Base-by-base conservation (phyloP, 2,329 filamentous ascomycete species). In the Coniochaeta pulveracea region DNA sequence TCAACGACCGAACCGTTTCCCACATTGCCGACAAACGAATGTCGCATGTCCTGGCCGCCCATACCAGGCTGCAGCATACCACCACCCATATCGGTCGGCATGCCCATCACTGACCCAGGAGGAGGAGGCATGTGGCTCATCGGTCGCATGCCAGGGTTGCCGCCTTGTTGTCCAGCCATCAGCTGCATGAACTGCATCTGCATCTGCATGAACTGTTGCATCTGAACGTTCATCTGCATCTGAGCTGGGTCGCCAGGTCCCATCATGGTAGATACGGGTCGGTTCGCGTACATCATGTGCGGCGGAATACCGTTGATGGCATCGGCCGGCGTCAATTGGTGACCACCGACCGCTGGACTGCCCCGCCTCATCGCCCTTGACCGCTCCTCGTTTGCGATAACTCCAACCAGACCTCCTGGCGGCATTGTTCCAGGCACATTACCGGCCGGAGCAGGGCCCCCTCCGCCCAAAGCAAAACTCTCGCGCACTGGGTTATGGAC, bases 171-270 rank as follows among this genome's bases (percentile, higher is more conserved):
- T 1, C 66, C 21, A 10, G 28, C 65, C 69, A 85, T 82, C 74
- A 85, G 80, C 47, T 88, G 81, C 80, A 93, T 89, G 58, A 86
- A 86, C 51, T 93, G 83, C 80, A 93, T 88, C 53, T 93, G 85
- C 79, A 91, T 85, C 51, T 86, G 80, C 81, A 89, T 86, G 58
- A 89, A 86, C 47, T 85, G 79, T 36, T 74, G 71, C 83, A 89
- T 88, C 49, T 88, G 81, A 48, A 85, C 80, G 6, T 73, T 80
- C 68, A 91, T 80, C 44, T 88, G 78, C 26, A 88, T 68, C 46
- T 89, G 82, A 18, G 78, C 77, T 51, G 83, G 80, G 40, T 85
- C 80, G 15, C 71, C 72, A 3, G 76, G 62, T 11, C 69, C 71
- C 27, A 78, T 50, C 52, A 60, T 56, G 14, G 46, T 48, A 12